phyloP scores from a whole-genome alignment of 192 early-diverging fungal species.

The Allomyces macrogynus region DNA sequence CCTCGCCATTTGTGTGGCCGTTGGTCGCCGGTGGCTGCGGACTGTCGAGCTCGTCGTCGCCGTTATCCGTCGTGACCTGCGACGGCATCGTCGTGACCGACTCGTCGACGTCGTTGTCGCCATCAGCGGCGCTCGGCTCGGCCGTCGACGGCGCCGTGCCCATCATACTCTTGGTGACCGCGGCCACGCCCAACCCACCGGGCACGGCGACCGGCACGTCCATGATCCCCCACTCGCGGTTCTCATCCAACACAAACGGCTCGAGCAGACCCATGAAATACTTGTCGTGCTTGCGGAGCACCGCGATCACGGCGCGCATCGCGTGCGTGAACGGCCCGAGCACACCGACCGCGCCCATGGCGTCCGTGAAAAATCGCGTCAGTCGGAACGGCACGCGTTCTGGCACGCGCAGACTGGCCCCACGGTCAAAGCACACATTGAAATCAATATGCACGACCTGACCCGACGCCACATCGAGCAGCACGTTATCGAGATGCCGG shows the following conservation, averaged over 20 bases:
- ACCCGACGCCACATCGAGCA: conserved; percentile 24
- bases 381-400: conserved; percentile 57
- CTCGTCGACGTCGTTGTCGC: neutral
- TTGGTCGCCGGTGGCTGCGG: too few species aligned
- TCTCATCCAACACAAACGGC: neutral
- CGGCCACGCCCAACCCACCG: neutral
- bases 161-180: neutral
- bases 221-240: too few species aligned
- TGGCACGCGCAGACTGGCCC: conserved; percentile 33
- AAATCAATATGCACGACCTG: conserved; percentile 52
- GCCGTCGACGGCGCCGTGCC: neutral
- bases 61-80: neutral
- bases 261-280: neutral
- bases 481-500: conserved; percentile 54
- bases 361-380: conserved; percentile 24
- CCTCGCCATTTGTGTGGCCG: neutral
- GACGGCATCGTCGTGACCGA: neutral
- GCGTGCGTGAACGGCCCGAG: too few species aligned
- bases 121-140: neutral
- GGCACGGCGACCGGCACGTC: neutral
- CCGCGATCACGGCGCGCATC: too few species aligned
- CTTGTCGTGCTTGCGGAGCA: too few species aligned
- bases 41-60: too few species aligned
- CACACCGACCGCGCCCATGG: neutral
- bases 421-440: conserved; percentile 57